These are phyloP conservation scores for Fusarium piperis DNA, from an alignment of 2,329 filamentous ascomycete species.

Conservation along the genomic window DNA sequence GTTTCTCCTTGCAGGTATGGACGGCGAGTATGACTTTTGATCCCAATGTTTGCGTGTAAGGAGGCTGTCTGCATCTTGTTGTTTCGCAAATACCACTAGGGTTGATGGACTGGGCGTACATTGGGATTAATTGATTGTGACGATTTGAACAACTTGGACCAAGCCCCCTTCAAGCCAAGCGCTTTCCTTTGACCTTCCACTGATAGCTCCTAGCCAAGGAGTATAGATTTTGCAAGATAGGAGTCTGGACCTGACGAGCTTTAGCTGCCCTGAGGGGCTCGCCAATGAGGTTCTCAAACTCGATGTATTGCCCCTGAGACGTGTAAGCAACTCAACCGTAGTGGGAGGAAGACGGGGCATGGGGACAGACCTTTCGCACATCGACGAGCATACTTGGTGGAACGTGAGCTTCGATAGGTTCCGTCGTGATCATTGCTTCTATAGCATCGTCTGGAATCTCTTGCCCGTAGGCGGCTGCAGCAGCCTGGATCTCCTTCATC, in stretches of 20 bases:
- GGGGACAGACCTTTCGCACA: conserved; percentile 29
- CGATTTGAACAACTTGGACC: neutral
- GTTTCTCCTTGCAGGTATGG: conserved; percentile 45
- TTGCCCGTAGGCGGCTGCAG: conserved; percentile 36
- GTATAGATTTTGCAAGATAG: conserved; percentile 32
- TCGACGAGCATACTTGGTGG: conserved; percentile 39
- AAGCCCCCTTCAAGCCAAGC: neutral
- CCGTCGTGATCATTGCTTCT: conserved; percentile 32
- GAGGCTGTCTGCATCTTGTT: neutral
- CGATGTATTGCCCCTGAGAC: conserved; percentile 38
- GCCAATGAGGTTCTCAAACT: conserved; percentile 39
- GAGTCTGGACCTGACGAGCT: conserved; percentile 24
- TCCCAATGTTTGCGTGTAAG: neutral
- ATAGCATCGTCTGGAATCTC: conserved; percentile 33
- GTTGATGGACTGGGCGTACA: neutral
- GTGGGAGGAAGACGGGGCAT: neutral
- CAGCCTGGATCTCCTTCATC: conserved; percentile 37
- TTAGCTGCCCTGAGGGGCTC: conserved; percentile 37
- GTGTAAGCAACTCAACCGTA: conserved; percentile 6
- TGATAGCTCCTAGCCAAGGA: conserved; percentile 33
- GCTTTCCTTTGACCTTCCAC: conserved; percentile 32
- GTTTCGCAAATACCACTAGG: neutral
- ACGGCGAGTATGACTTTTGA: conserved; percentile 39
- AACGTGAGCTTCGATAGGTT: conserved; percentile 38
- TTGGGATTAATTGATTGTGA: neutral